Evolutionary conservation across 2,329 filamentous ascomycete species (phyloP).

Genomic region (Simplicillium sp.): DNA sequence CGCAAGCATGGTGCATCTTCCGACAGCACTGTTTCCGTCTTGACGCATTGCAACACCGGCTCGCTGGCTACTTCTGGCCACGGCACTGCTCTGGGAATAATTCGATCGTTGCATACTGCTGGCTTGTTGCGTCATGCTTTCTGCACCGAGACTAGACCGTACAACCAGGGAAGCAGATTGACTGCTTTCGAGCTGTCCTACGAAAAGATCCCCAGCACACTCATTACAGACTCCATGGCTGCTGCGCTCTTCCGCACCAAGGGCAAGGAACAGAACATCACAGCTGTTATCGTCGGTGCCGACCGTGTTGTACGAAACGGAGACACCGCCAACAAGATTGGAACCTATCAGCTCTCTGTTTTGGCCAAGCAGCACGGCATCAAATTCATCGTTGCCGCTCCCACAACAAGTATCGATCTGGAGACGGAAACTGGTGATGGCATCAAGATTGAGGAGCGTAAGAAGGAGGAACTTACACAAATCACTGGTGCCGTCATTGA

Average conservation of each 20-base stretch:
- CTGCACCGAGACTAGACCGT: slow-evolving; percentile 93
- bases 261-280: slow-evolving; percentile 57
- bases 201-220: slow-evolving; percentile 80
- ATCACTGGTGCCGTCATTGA: slow-evolving; percentile 67
- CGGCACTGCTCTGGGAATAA: slow-evolving; percentile 88
- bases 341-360: slow-evolving; percentile 89
- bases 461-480: slow-evolving; percentile 71
- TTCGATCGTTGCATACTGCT: slow-evolving; percentile 66
- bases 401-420: slow-evolving; percentile 87
- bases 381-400: slow-evolving; percentile 91
- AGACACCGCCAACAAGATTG: slow-evolving; percentile 97
- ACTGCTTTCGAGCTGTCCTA: slow-evolving; percentile 96
- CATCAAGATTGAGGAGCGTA: slow-evolving; percentile 87
- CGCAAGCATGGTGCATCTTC: slow-evolving; percentile 43
- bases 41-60: slow-evolving; percentile 97
- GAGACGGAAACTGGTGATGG: slow-evolving; percentile 65
- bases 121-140: slow-evolving; percentile 70
- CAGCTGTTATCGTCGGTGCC: slow-evolving; percentile 85
- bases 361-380: slow-evolving; percentile 79
- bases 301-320: slow-evolving; percentile 94
- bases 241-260: slow-evolving; percentile 65
- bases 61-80: slow-evolving; percentile 97
- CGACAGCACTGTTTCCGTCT: slow-evolving; percentile 56
- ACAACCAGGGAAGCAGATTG: slow-evolving; percentile 92
- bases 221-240: slow-evolving; percentile 96